phyloP scores from a whole-genome alignment of 2,329 filamentous ascomycete genomes.

The Piedraia hortae region DNA sequence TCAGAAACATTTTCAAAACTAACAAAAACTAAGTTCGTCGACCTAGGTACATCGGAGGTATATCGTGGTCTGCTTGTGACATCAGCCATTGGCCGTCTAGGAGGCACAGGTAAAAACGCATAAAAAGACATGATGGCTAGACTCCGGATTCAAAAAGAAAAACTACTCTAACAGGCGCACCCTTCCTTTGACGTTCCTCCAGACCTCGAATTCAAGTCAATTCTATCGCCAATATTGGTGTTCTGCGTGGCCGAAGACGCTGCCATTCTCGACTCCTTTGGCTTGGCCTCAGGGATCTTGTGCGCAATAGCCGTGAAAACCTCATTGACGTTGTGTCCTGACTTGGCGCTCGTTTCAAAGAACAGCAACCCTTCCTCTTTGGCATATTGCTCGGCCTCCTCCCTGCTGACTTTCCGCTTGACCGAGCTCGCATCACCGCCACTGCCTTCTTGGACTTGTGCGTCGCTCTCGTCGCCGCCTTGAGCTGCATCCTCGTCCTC shows the following conservation, averaged over 20 bases:
- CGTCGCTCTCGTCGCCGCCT: constrained; percentile 17
- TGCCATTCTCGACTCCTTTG: constrained; percentile 63
- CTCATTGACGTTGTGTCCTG: constrained; percentile 74
- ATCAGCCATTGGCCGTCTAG: too few relatives aligned
- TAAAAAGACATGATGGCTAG: neutral
- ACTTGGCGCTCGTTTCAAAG: constrained; percentile 96
- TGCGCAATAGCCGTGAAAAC: constrained; percentile 97
- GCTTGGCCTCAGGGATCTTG: constrained; percentile 82
- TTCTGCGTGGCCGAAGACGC: constrained; percentile 29
- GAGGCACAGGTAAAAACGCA: too few relatives aligned
- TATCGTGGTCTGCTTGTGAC: too few relatives aligned
- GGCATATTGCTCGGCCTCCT: constrained; percentile 75
- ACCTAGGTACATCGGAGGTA: too few relatives aligned
- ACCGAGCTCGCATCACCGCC: constrained; percentile 33
- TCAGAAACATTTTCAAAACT: constrained; percentile 3
- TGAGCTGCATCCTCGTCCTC: constrained; percentile 18
- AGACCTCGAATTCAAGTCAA: constrained; percentile 47
- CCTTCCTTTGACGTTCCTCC: constrained; percentile 47
- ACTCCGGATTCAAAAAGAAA: neutral
- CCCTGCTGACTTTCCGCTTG: constrained; percentile 67
- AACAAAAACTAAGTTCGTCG: neutral
- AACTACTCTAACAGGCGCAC: constrained; percentile 44
- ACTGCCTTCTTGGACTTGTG: constrained; percentile 15
- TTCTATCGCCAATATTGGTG: constrained; percentile 32
- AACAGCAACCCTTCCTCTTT: constrained; percentile 86